Percentiles rank a stretch among this genome's conserved stretches.
These are phyloP conservation scores for Rhodotorula glutinis DNA, from an alignment of 1,284 basidiomycete species.

Conservation along the genomic window DNA sequence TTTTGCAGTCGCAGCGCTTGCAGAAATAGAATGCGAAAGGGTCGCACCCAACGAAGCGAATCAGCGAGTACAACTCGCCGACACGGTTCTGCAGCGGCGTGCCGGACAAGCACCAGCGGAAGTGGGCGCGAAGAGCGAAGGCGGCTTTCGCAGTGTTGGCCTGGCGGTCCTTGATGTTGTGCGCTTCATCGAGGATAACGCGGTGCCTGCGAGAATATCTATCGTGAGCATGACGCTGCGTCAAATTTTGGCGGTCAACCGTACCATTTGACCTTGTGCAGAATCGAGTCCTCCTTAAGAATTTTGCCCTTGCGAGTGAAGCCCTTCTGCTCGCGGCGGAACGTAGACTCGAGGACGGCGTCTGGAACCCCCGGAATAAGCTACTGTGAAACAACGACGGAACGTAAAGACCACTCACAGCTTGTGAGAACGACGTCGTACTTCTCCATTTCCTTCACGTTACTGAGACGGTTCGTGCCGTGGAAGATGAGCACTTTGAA, in stretches of 20 bases:
- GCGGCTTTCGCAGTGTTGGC: conserved; percentile 96
- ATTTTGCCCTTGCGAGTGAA: conserved; percentile 82
- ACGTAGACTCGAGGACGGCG: conserved; percentile 84
- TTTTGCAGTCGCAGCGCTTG: conserved; percentile 75
- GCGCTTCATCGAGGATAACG: conserved; percentile 81
- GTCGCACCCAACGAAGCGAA: conserved; percentile 71
- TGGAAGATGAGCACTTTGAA: conserved; percentile 82
- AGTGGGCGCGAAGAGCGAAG: conserved; percentile 78
- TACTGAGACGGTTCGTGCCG: conserved; percentile 60
- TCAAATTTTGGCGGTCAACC: conserved; percentile 56
- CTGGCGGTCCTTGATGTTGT: conserved; percentile 87
- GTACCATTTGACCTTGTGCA: conserved; percentile 80
- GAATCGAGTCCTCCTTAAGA: conserved; percentile 80
- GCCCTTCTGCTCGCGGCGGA: conserved; percentile 87
- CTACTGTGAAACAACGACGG: too few relatives aligned
- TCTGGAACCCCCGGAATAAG: conserved; percentile 45
- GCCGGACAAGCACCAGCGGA: conserved; percentile 90
- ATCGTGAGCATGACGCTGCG: conserved; percentile 52
- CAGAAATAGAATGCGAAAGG: conserved; percentile 78
- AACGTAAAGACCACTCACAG: too few relatives aligned
- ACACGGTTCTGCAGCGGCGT: conserved; percentile 72
- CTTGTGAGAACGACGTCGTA: conserved; percentile 68
- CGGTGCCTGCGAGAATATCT: conserved; percentile 68
- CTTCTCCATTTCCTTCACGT: conserved; percentile 68
- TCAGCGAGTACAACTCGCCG: conserved; percentile 93